phyloP scores from a whole-genome alignment of 2,329 filamentous ascomycete species.

The Penicillium sp. region DNA sequence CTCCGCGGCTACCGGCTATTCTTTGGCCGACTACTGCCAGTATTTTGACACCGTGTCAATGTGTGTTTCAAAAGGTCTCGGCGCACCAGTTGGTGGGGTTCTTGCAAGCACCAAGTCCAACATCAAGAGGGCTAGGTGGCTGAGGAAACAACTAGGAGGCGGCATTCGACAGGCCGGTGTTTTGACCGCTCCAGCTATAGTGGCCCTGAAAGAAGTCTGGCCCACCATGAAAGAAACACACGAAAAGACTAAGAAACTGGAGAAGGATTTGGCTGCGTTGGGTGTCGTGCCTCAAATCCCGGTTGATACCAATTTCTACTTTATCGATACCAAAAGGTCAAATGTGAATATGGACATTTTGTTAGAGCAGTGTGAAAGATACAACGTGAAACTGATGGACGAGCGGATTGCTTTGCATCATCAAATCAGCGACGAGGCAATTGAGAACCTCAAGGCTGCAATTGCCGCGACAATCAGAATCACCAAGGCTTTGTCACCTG shows the following conservation, averaged over 20 bases:
- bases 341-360: conserved; percentile 26
- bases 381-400: conserved; percentile 27
- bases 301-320: conserved; percentile 30
- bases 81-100: conserved; percentile 34
- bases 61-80: conserved; percentile 34
- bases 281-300: conserved; percentile 50
- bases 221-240: conserved; percentile 26
- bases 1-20: conserved; percentile 24
- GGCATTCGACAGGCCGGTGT: conserved; percentile 30
- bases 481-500: conserved; percentile 22
- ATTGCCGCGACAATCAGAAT: conserved; percentile 23
- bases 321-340: conserved; percentile 22
- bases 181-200: conserved; percentile 22
- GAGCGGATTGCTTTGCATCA: conserved; percentile 28
- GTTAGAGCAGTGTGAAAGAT: conserved; percentile 23
- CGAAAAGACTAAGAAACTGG: conserved; percentile 21
- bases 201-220: conserved; percentile 24
- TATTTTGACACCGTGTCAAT: conserved; percentile 35
- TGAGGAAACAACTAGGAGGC: conserved; percentile 34
- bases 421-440: conserved; percentile 36
- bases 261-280: conserved; percentile 34
- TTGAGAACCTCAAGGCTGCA: conserved; percentile 21
- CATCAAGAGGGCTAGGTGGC: conserved; percentile 31
- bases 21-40: conserved; percentile 29
- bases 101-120: conserved; percentile 27